Evolutionary conservation across 1,284 basidiomycete genomes (phyloP).

Genomic region (Macrocybe sp.): DNA sequence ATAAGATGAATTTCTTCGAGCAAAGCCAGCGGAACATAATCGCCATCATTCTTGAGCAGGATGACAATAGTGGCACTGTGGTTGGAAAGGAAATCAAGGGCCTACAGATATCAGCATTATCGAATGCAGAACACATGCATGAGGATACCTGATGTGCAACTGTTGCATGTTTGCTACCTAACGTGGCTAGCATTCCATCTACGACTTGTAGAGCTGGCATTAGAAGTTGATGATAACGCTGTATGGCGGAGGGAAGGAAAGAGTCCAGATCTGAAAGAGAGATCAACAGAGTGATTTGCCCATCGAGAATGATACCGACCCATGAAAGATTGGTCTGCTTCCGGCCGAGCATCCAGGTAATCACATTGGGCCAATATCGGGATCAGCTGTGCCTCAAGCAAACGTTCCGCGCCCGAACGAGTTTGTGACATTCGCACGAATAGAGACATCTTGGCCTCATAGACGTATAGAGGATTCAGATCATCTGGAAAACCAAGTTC

Average conservation of each 20-base stretch:
- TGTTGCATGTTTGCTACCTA: conserved; percentile 61
- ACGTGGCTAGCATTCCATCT: conserved; percentile 62
- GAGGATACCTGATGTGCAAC: conserved; percentile 59
- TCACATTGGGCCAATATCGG: conserved; percentile 82
- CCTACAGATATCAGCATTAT: conserved; percentile 33
- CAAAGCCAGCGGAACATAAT: conserved; percentile 57
- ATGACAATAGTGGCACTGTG: conserved; percentile 81
- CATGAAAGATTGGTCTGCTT: conserved; percentile 77
- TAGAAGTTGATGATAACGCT: conserved; percentile 86
- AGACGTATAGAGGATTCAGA: conserved; percentile 90
- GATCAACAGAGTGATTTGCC: not conserved
- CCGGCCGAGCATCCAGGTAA: conserved; percentile 79
- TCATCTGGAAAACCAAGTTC: conserved; percentile 51
- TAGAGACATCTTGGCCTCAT: conserved; percentile 91
- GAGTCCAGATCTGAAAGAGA: conserved; percentile 63
- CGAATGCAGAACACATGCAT: not conserved
- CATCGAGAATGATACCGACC: conserved; percentile 41
- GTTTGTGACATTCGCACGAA: conserved; percentile 83
- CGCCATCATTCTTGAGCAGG: conserved; percentile 68
- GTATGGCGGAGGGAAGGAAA: conserved; percentile 84
- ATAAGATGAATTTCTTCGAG: conserved; percentile 78
- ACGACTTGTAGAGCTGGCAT: conserved; percentile 82
- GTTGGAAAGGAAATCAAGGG: conserved; percentile 68
- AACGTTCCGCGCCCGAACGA: conserved; percentile 77
- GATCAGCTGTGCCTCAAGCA: conserved; percentile 79